Percentiles rank a stretch among this genome's conserved stretches.
Conservation (phyloP, 2,329 filamentous ascomycete genomes). For the Fusarium piperis region DNA sequence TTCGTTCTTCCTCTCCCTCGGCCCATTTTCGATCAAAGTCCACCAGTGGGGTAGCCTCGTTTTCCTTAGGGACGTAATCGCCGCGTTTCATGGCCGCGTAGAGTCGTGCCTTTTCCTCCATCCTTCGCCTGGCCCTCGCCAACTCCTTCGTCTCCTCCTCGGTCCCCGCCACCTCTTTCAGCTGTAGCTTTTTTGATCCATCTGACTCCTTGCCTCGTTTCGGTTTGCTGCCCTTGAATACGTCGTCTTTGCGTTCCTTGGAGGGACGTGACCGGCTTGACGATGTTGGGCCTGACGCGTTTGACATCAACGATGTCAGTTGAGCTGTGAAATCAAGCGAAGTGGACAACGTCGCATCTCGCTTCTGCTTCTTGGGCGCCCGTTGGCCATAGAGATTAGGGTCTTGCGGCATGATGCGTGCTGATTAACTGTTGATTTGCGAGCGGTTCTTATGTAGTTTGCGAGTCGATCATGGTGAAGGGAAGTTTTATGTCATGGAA, state of each 20-base stretch:
- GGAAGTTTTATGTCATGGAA: not conserved
- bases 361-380: conserved; percentile 73
- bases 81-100: conserved; percentile 93
- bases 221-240: conserved; percentile 46
- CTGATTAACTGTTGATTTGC: not conserved
- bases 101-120: conserved; percentile 89
- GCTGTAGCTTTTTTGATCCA: conserved; percentile 57
- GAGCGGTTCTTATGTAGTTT: not conserved
- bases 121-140: conserved; percentile 77
- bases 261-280: conserved; percentile 57
- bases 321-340: conserved; percentile 89
- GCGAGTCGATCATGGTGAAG: not conserved
- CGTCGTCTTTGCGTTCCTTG: conserved; percentile 60
- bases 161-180: conserved; percentile 64
- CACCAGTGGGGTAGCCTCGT: conserved; percentile 75
- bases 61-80: conserved; percentile 77
- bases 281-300: conserved; percentile 54
- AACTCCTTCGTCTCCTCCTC: conserved; percentile 74
- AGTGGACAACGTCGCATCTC: conserved; percentile 75
- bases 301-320: conserved; percentile 81
- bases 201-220: conserved; percentile 42
- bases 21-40: conserved; percentile 98
- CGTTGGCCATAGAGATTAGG: conserved; percentile 80
- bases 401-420: conserved; percentile 67
- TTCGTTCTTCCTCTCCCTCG: conserved; percentile 64